Conservation (phyloP, 2,329 filamentous ascomycete species). For the Aspergillus novofumigatus region DNA sequence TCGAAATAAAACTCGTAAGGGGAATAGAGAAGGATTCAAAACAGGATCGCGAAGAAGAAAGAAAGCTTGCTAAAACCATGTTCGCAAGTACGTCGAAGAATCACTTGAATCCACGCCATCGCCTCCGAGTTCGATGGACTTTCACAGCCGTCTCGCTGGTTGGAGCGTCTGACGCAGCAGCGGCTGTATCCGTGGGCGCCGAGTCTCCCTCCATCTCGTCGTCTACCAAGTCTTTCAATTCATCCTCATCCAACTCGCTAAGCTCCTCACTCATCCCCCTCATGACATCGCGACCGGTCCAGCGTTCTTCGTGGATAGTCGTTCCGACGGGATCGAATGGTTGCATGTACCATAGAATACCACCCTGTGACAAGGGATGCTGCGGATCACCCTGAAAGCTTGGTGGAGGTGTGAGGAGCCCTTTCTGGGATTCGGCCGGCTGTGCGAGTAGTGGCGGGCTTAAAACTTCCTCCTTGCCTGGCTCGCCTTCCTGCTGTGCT, state of each 20-base stretch:
- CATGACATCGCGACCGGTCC: constrained; percentile 67
- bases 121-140: constrained; percentile 27
- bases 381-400: constrained; percentile 41
- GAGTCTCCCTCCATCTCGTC: constrained; percentile 43
- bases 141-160: constrained; percentile 18
- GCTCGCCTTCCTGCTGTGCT: constrained; percentile 22
- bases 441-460: constrained; percentile 44
- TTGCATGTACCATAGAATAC: constrained; percentile 83
- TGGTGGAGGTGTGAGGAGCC: constrained; percentile 38
- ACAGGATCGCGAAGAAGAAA: constrained; percentile 5
- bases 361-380: constrained; percentile 62
- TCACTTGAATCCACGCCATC: constrained; percentile 29
- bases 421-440: constrained; percentile 25
- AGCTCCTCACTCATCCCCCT: constrained; percentile 77
- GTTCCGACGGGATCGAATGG: constrained; percentile 76
- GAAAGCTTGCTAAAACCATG: constrained; percentile 1
- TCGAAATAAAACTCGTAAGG: constrained; percentile 5
- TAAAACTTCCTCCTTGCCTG: constrained; percentile 22
- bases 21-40: constrained; percentile 13
- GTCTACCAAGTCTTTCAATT: constrained; percentile 64
- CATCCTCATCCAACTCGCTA: constrained; percentile 88
- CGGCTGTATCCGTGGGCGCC: constrained; percentile 6
- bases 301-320: constrained; percentile 70
- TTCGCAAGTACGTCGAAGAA: background rate
- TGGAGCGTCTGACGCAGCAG: constrained; percentile 12